Evolutionary conservation across 306 rosid species (phyloP).

Genomic region (Medicago arabica): DNA sequence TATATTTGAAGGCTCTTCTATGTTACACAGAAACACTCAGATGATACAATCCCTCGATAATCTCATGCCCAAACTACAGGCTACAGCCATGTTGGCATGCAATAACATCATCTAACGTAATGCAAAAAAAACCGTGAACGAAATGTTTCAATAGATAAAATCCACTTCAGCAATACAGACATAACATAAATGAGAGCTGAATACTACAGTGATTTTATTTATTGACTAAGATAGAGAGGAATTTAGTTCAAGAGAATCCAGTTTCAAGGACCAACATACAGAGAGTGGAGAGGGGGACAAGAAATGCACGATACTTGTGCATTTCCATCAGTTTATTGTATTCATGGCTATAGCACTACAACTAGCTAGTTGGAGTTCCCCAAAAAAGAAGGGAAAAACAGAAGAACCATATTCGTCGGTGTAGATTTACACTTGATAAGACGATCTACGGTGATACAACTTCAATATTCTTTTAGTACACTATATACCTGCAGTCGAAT

Average conservation of each 20-base stretch:
- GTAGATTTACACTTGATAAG: slow-evolving; percentile 66
- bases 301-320: slow-evolving; percentile 41
- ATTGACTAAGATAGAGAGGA: slow-evolving; percentile 41
- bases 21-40: not conserved
- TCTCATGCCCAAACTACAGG: slow-evolving; percentile 1
- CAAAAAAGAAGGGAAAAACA: slow-evolving; percentile 34
- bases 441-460: slow-evolving; percentile 49
- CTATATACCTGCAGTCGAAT: slow-evolving; percentile 58
- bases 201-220: slow-evolving; percentile 38
- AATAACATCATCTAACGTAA: slow-evolving; percentile 3
- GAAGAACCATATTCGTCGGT: slow-evolving; percentile 45
- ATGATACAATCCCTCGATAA: slow-evolving; percentile 29
- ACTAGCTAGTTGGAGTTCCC: slow-evolving; percentile 46
- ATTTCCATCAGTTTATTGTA: slow-evolving; percentile 40
- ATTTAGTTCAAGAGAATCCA: slow-evolving; percentile 8
- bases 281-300: not conserved
- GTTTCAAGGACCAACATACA: slow-evolving; percentile 26
- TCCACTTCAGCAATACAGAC: slow-evolving; percentile 30
- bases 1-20: not conserved
- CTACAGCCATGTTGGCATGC: slow-evolving; percentile 10
- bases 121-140: not conserved
- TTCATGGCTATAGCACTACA: slow-evolving; percentile 40
- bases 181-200: slow-evolving; percentile 30
- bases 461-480: slow-evolving; percentile 46
- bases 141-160: slow-evolving; percentile 9